Evolutionary conservation across 306 rosid genomes (phyloP), one percentile per base, ranked within the genome.

Genomic region (Trichosanthes cucumerina): DNA sequence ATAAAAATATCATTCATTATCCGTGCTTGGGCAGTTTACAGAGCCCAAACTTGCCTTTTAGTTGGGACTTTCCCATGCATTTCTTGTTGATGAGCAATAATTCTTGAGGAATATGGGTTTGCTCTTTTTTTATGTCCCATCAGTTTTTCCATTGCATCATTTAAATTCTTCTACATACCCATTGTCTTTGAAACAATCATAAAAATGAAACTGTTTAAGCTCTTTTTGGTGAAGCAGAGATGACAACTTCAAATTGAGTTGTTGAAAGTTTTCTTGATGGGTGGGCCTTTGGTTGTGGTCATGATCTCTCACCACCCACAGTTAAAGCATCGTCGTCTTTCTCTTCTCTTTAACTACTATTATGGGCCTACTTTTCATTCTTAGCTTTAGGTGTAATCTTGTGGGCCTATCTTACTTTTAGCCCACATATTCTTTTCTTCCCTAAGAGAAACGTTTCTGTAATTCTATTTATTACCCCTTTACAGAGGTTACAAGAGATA

Each of bases 11-110:
- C 82, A 78, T 64, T 44, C 39, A 71, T 59, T 77, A 78, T 80
- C 83, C 84, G 62, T 86, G 90, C 57, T 47, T 73, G 64, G 78
- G 52, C 59, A 81, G 78, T 72, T 76, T 39, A 79, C 34, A 21
- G 53, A 43, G 50, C 9, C 36, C 28, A 43, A 15, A 44, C 15
- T 3, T 70, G 54, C 21, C 76, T 70, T 70, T 70, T 41, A 69
- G 75, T 69, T 69, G 75, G 23, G 53, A 41, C 33, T 47, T 68
- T 68, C 75, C 33, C 75, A 69, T 69, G 75, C 75, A 69, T 41
- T 70, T 47, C n/a, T 69, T 69, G 75, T 23, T 69, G 75, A 23
- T 69, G 33, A 69, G 24, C 53, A 38, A 21, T 23, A 59, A 21
- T 21, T 38, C 33, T 39, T 19, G 50, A 68, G 52, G 75, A 68